Evolutionary conservation across 305 asterid species (phyloP).

Genomic region (Fraxinus ornus): DNA sequence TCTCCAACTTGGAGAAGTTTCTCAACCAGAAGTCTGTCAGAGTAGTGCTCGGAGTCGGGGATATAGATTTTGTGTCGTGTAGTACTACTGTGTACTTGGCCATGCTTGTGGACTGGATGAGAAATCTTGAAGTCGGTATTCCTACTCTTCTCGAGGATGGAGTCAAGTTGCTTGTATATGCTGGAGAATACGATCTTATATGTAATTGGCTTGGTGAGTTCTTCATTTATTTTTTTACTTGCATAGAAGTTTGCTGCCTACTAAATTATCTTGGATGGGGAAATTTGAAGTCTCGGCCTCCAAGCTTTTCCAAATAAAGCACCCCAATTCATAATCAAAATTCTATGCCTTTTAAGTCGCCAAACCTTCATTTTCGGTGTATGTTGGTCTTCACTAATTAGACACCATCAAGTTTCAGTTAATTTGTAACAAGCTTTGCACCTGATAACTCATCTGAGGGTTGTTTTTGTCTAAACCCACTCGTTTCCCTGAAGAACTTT

Average conservation of each 20-base stretch:
- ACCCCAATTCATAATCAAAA: not conserved
- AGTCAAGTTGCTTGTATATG: constrained; percentile 75
- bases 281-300: not conserved
- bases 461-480: not conserved
- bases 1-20: constrained; percentile 80
- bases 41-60: constrained; percentile 78
- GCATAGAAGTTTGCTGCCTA: not conserved
- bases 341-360: not conserved
- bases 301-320: not conserved
- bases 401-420: not conserved
- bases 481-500: not conserved
- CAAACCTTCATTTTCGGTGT: not conserved
- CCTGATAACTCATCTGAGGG: not conserved
- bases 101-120: constrained; percentile 96
- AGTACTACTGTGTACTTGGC: constrained; percentile 81
- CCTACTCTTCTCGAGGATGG: constrained; percentile 93
- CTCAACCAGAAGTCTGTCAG: constrained; percentile 70
- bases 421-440: not conserved
- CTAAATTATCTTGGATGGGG: not conserved
- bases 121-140: constrained; percentile 89
- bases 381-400: not conserved
- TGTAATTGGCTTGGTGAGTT: constrained; percentile 97
- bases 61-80: constrained; percentile 84
- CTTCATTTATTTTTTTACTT: not conserved
- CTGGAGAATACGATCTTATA: constrained; percentile 95